phyloP scores from a whole-genome alignment of 2,329 filamentous ascomycete species.

The Beauveria varroae region DNA sequence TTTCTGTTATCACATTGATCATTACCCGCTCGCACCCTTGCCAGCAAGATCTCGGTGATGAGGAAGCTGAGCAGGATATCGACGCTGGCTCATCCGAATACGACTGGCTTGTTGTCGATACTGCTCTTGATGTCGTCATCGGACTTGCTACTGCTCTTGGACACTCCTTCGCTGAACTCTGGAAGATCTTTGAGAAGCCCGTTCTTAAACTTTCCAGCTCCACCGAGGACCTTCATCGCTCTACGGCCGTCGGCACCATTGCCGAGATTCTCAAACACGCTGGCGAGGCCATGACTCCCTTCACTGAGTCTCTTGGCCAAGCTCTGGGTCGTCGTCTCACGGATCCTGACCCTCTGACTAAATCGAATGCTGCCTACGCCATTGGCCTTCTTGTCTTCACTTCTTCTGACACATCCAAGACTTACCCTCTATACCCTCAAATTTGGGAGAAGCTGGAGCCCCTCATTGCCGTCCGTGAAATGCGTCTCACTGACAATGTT shows the following conservation, averaged over 20 bases:
- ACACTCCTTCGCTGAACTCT: constrained; percentile 72
- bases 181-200: constrained; percentile 93
- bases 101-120: constrained; percentile 95
- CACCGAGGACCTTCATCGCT: constrained; percentile 79
- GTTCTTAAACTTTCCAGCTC: constrained; percentile 83
- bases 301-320: constrained; percentile 69
- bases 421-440: constrained; percentile 67
- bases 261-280: constrained; percentile 86
- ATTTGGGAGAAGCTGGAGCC: constrained; percentile 84
- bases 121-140: constrained; percentile 82
- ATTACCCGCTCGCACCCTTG: constrained; percentile 88
- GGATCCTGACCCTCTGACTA: constrained; percentile 85
- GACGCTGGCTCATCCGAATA: constrained; percentile 82
- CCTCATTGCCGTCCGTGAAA: constrained; percentile 67
- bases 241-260: constrained; percentile 82
- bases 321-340: constrained; percentile 77
- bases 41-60: constrained; percentile 81
- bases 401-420: constrained; percentile 61
- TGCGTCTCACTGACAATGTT: constrained; percentile 85
- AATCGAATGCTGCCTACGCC: constrained; percentile 92
- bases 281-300: constrained; percentile 71
- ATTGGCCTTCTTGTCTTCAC: constrained; percentile 77
- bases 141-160: constrained; percentile 79
- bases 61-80: constrained; percentile 67
- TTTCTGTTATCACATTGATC: constrained; percentile 67